Evolutionary conservation across 2,329 filamentous ascomycete genomes (phyloP), one percentile per base, ranked within the genome.

Genomic region (Fusarium denticulatum): DNA sequence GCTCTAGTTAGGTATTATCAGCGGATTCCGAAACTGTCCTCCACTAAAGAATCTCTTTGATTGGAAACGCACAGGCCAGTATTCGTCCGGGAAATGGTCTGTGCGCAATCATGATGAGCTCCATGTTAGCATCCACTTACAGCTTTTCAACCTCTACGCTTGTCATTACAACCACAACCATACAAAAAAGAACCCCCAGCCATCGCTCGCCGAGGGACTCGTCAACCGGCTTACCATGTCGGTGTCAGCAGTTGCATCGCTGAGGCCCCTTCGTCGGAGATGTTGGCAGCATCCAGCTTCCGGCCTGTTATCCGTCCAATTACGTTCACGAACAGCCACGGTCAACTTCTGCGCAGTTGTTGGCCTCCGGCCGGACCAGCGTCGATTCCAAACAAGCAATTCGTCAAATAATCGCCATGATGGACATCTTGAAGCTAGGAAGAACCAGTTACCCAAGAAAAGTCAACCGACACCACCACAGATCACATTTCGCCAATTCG

Each of bases 261-360:
- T 83, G 71, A 77, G 81, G 75, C 81, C 79, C 20, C 63, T 81
- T n/a, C 71, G 71, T 18, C 72, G 76, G 34, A 77, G 66, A 65
- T 83, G 81, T 47, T 67, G 80, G 49, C 78, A 77, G 42, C 73
- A 76, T 67, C 71, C 78, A 26, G 68, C 76, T 45, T 72, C 77
- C 13, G 80, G 80, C 49, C 58, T 83, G 40, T 73, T 83, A 30
- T 81, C 80, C 20, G 67, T 83, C 39, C 81, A 77, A n/a, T 62
- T 83, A 43, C 70, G 69, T 46, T 80, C 81, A 43, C 78, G 71
- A 40, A 72, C 75, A 26, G 72, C 80, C 30, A 77, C 67, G 26
- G 50, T 81, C 57, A 74, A 76, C 66, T 57, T 83, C 37, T 78
- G 76, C 45, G 79, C 79, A 62, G 70, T 82, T 55, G 72, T 82